Percentiles rank a stretch among this genome's conserved stretches.
Conservation (phyloP, 805 yeast genomes). For the Grigorovia transvaalensis region DNA sequence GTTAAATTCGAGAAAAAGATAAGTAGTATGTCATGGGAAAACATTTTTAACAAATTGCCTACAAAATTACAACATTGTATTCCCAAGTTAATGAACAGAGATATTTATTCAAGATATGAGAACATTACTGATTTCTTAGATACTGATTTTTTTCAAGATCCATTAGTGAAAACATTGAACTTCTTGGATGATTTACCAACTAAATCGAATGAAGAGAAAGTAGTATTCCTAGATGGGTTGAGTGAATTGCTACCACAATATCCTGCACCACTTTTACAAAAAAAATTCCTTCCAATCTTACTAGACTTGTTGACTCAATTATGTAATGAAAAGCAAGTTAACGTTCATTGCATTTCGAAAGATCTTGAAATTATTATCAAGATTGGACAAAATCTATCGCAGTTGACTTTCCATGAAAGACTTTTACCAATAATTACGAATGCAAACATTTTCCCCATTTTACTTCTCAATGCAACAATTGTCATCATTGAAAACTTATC, state of each 20-base stretch:
- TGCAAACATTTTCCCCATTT: conserved; percentile 11
- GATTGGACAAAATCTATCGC: conserved; percentile 59
- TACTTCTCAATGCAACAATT: conserved; percentile 20
- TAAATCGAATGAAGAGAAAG: conserved; percentile 54
- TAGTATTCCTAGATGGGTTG: conserved; percentile 58
- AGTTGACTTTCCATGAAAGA: conserved; percentile 65
- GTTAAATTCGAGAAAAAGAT: conserved; percentile 38
- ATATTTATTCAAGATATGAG: conserved; percentile 46
- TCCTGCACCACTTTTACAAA: conserved; percentile 46
- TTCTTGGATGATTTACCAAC: conserved; percentile 78
- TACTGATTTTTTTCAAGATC: conserved; percentile 70
- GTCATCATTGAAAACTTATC: conserved; percentile 40
- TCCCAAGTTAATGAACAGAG: conserved; percentile 44
- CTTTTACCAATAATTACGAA: conserved; percentile 36
- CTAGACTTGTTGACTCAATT: conserved; percentile 37
- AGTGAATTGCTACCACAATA: conserved; percentile 43
- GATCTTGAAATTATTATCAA: conserved; percentile 44
- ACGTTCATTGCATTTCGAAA: conserved; percentile 32
- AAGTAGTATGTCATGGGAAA: conserved; percentile 29
- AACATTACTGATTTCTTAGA: conserved; percentile 45
- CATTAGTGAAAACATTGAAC: conserved; percentile 68
- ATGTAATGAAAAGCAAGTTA: conserved; percentile 28
- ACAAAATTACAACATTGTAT: conserved; percentile 36
- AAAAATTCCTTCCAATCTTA: conserved; percentile 66
- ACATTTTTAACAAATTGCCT: conserved; percentile 51